phyloP scores from a whole-genome alignment of 2,329 filamentous ascomycete genomes.

The Apiospora aurea region DNA sequence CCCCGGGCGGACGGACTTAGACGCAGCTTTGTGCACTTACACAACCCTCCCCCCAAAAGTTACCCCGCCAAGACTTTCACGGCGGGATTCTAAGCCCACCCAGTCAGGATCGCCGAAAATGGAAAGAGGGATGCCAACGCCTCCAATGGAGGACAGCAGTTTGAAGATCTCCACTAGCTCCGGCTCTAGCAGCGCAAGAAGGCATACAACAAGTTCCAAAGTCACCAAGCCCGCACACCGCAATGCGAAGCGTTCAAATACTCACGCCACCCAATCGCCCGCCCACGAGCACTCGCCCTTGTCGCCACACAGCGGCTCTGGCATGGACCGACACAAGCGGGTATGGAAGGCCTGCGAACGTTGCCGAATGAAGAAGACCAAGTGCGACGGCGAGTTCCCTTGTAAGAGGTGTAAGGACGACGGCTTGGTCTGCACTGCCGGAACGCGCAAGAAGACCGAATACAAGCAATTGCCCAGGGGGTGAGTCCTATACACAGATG shows the following conservation, averaged over 20 bases:
- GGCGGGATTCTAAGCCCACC: not conserved
- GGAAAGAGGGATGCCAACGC: slow-evolving; percentile 60
- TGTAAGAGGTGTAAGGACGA: slow-evolving; percentile 73
- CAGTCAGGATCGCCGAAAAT: slow-evolving; percentile 45
- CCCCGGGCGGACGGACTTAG: slow-evolving; percentile 8
- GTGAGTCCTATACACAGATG: slow-evolving; percentile 46
- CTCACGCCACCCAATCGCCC: slow-evolving; percentile 45
- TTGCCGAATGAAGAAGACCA: slow-evolving; percentile 75
- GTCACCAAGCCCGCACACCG: slow-evolving; percentile 58
- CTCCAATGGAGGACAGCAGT: slow-evolving; percentile 51
- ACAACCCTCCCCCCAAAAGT: not conserved
- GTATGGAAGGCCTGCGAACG: slow-evolving; percentile 73
- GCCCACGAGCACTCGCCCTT: slow-evolving; percentile 49
- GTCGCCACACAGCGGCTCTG: slow-evolving; percentile 45
- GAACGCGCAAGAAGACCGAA: slow-evolving; percentile 71
- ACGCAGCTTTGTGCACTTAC: slow-evolving; percentile 13
- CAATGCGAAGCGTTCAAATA: slow-evolving; percentile 57
- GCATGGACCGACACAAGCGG: slow-evolving; percentile 65
- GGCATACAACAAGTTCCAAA: slow-evolving; percentile 45
- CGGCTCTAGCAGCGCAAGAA: not conserved
- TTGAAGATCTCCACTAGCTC: slow-evolving; percentile 33
- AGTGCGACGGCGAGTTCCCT: slow-evolving; percentile 72
- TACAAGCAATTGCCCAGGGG: slow-evolving; percentile 71
- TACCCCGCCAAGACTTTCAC: slow-evolving; percentile 18
- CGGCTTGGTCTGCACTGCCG: slow-evolving; percentile 68